Evolutionary conservation across 306 rosid species (phyloP), one percentile per base, ranked within the genome.

Genomic region (Prunus mume): DNA sequence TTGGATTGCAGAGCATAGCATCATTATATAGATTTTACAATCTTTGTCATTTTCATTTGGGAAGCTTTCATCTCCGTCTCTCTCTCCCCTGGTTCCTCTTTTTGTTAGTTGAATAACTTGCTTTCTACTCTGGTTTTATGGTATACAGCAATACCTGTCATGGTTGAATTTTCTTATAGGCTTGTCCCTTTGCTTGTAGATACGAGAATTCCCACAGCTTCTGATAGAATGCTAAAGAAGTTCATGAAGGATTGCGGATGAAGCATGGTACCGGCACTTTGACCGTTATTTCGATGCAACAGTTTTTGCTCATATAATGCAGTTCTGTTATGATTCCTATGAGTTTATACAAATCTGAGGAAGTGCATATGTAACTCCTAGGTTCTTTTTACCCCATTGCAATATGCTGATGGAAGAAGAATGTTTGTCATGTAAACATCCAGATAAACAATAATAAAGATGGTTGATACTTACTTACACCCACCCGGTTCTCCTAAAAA

Each of bases 81-180:
- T 15, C 30, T n/a, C 4, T n/a, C 4, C 4, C 12, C 4, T 10
- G 32, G 32, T 58, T 58, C 64, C 75, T 6, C 19, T 30, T 25
- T 3, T 17, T 51, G 18, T 50, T 70, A 38, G 43, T 38, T 38
- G 43, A 38, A 38, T 38, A 7, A 12, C 61, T 62, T 74, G 70
- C 61, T 49, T 46, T 63, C 5, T 14, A 18, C 28, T 24, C 72
- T 14, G 2, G 18, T 22, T 45, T 45, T 58, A 15, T 28, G 28
- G 43, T 6, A 27, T 28, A 55, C 8, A n/a, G 57, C 69, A 61
- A 2, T 47, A 3, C 46, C 69, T 47, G 15, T 47, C 46, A 15
- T 62, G 47, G 57, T 61, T 74, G 56, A 45, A 74, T 19, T 61
- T 45, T 15, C 63, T 75, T 32, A 75, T 6, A 63, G n/a, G 30